Base-by-base conservation (phyloP, 148 eudicot genomes). In the Chenopodium quinoa region DNA sequence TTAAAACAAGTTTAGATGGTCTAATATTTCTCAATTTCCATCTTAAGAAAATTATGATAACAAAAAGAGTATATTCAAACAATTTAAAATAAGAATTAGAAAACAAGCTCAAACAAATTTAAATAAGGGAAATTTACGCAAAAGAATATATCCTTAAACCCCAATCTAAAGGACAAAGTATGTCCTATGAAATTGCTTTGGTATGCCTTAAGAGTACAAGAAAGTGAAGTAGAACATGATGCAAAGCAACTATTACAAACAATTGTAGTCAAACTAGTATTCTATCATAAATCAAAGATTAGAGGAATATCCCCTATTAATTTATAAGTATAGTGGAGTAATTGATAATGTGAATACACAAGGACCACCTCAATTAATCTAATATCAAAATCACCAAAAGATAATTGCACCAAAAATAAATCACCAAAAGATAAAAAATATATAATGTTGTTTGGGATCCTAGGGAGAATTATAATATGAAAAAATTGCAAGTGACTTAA, bases 221-320 rank as follows among this genome's bases (percentile, higher is more conserved):
- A 29, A 74, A 73, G 79, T 20, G 74, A 83, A 83, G 75, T n/a
- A 44, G 82, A 83, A 74, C 82, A 79, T 4, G 79, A 79, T 83
- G 82, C 85, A 79, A 78, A 79, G 82, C 66, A 77, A 19, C 20
- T 66, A 78, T 16, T 73, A 31, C 80, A 77, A 71, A 77, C 65
- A 62, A 58, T 79, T 37, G 52, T 66, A 83, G 81, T 78, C 81
- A 83, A 78, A 70, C 50, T 58, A 70, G 31, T 37, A 54, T 48
- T 54, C 27, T 46, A 77, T 47, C 83, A n/a, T 76, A 64, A 72
- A 56, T 76, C 76, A 71, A 58, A 25, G 12, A 34, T 52, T 16
- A 78, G 31, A 25, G 34, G 78, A 78, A 78, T 83, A 78, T 73
- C 73, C 31, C 2, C 29, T 20, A 25, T 78, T 32, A 25, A 56